Evolutionary conservation across 139 green algal genomes (phyloP).

Genomic region (Volvox africanus): DNA sequence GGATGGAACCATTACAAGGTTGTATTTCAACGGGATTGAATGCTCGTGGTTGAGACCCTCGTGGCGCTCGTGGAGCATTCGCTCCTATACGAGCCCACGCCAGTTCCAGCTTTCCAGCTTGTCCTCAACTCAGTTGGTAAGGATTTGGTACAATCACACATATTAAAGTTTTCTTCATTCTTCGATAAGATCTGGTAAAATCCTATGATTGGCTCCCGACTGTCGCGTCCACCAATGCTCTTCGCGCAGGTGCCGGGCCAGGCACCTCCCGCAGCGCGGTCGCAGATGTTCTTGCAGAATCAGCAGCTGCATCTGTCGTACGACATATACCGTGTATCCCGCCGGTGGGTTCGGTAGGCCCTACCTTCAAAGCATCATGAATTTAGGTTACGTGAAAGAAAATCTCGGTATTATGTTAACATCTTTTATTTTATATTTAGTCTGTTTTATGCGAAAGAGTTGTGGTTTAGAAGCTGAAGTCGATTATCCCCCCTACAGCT

Average conservation of each 20-base stretch:
- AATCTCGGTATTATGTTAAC: no score
- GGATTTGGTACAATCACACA: neutral
- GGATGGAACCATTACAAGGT: neutral
- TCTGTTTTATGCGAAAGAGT: no score
- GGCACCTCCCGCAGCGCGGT: conserved; percentile 10
- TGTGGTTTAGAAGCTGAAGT: no score
- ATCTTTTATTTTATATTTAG: no score
- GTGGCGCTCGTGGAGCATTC: conserved; percentile 11
- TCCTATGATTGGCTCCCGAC: neutral
- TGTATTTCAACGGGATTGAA: neutral
- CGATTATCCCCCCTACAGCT: no score
- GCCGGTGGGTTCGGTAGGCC: neutral
- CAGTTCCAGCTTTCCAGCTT: neutral
- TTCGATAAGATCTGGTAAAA: neutral
- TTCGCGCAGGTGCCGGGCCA: conserved; percentile 3
- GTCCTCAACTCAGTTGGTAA: conserved; percentile 12
- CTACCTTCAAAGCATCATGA: no score
- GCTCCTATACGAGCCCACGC: conserved; percentile 4
- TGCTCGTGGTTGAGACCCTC: conserved; percentile 29
- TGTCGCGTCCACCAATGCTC: neutral
- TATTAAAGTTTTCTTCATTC: no score
- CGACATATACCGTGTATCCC: conserved; percentile 20
- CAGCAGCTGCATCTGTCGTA: neutral
- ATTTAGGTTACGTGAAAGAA: no score
- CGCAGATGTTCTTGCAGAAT: conserved; percentile 4